Evolutionary conservation across 345 rosid genomes (phyloP).

Genomic region (Linum tenue): DNA sequence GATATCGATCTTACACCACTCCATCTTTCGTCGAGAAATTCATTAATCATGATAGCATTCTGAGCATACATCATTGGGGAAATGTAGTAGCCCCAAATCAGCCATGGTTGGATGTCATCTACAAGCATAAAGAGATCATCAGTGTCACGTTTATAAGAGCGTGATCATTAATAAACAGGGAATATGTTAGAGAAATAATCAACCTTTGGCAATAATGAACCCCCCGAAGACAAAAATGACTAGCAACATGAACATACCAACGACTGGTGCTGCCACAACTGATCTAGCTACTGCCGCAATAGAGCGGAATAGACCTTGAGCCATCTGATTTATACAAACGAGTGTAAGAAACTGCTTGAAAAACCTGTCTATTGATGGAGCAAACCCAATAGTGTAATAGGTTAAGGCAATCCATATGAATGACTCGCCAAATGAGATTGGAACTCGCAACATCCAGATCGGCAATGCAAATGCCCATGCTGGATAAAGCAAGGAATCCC

Average conservation of each 20-base stretch:
- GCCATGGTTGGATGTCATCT: conserved; percentile 2
- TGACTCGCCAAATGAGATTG: neutral
- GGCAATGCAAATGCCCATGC: conserved; percentile 1
- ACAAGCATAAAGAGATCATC: neutral
- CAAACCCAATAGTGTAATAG: conserved; percentile 5
- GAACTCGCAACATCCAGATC: neutral
- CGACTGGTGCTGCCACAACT: neutral
- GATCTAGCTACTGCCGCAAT: neutral
- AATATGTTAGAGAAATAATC: neutral
- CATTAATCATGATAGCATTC: conserved; percentile 1
- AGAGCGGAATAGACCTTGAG: conserved; percentile 1
- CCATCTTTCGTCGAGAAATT: conserved; percentile 1
- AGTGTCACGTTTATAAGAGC: neutral
- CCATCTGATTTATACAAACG: neutral
- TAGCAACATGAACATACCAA: neutral
- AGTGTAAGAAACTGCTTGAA: conserved; percentile 1
- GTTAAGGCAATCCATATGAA: neutral
- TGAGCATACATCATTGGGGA: conserved; percentile 5
- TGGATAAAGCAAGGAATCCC: neutral
- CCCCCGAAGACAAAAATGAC: neutral
- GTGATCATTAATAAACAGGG: neutral
- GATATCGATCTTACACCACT: neutral
- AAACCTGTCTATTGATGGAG: neutral
- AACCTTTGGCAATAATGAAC: neutral
- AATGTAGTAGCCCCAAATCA: conserved; percentile 3